A percentile compares a stretch with the other conserved stretches of the same genome.
Conservation (phyloP, 805 yeast genomes). For the Kockiozyma suomiensis region DNA sequence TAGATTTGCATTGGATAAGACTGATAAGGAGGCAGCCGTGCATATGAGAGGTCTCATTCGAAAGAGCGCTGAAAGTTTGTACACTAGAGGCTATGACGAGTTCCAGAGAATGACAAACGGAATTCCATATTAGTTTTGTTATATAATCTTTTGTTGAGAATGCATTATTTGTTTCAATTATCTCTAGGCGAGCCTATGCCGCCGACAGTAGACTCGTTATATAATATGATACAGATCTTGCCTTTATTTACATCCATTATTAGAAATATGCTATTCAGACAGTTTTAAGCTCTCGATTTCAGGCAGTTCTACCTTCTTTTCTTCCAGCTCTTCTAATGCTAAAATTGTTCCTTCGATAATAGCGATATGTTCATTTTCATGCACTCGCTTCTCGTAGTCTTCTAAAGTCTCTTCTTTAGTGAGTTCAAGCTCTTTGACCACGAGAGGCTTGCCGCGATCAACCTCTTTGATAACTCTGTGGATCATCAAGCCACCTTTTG, state of each 20-base stretch:
- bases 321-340: slow-evolving; percentile 48
- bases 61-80: slow-evolving; percentile 82
- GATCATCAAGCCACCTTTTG: slow-evolving; percentile 91
- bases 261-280: background rate
- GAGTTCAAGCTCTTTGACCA: slow-evolving; percentile 77
- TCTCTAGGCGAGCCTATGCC: background rate
- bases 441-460: slow-evolving; percentile 86
- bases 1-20: slow-evolving; percentile 79
- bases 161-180: background rate
- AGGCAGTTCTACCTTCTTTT: background rate
- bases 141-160: background rate
- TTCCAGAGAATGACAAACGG: slow-evolving; percentile 97
- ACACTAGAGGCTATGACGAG: slow-evolving; percentile 95
- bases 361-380: slow-evolving; percentile 80
- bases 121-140: slow-evolving; percentile 58
- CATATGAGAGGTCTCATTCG: slow-evolving; percentile 74
- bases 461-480: slow-evolving; percentile 96
- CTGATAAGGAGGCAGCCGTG: slow-evolving; percentile 82
- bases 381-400: slow-evolving; percentile 80
- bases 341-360: slow-evolving; percentile 87
- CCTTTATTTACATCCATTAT: background rate
- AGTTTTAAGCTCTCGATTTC: background rate
- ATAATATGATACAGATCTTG: background rate
- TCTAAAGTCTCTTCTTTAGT: slow-evolving; percentile 74
- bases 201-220: background rate